Evolutionary conservation across 805 yeast species (phyloP), one percentile per base, ranked within the genome.

Genomic region (Lipomyces yamadae): DNA sequence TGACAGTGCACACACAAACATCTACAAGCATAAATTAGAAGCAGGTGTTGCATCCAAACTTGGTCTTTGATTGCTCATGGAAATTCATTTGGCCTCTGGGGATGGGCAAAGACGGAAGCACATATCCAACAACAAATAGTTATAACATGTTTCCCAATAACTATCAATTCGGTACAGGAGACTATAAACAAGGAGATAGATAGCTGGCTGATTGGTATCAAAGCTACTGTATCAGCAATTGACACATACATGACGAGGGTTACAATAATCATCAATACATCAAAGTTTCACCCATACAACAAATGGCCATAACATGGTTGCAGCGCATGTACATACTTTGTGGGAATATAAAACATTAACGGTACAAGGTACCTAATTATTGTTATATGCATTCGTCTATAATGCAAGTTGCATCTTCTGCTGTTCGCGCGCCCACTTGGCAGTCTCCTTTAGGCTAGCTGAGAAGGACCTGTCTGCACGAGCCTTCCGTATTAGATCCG

Each of bases 371-470:
- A 24, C 24, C n/a, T 42, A 42, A n/a, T n/a, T 42, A 24, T 42
- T 15, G n/a, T 15, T 42, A n/a, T 42, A 42, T 42, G 48, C 55
- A 52, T 52, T 13, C 55, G 55, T 29, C 55, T 24, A 77, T 77
- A 70, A 73, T 63, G 72, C 75, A 72, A 61, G 68, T 69, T 65
- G 76, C 86, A 86, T 75, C 85, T 80, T 74, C 66, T 62, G 75
- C 72, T 88, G 97, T 74, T 90, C 97, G 72, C 95, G 86, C 15
- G 99, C 98, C 98, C 98, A 95, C 79, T 93, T 86, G 7, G 98
- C 98, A n/a, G 97, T 91, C 74, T 90, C 95, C 76, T 86, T 87
- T 11, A 98, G 92, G 63, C 83, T 80, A 73, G 85, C 86, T 45
- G 86, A 81, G 75, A 87, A 90, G 39, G 81, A 73, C 69, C 84